Conservation (phyloP, 768 basidiomycete species). For the Lactarius hengduanensis region DNA sequence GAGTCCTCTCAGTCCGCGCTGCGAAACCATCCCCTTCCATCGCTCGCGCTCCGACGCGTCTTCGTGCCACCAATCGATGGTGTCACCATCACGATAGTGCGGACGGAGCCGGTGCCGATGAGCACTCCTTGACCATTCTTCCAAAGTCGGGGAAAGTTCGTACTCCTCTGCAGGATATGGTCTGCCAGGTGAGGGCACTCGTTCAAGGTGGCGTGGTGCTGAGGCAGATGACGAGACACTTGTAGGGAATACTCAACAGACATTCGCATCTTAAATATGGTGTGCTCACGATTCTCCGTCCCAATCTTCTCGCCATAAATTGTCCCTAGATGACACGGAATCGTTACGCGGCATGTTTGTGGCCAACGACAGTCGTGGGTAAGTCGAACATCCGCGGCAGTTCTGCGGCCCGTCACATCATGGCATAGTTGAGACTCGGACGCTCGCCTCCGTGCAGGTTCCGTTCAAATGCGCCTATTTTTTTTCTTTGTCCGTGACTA, state of each 20-base stretch:
- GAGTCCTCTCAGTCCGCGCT: conserved; percentile 56
- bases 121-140: conserved; percentile 26
- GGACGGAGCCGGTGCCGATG: conserved; percentile 25
- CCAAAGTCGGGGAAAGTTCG: conserved; percentile 24
- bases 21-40: conserved; percentile 47
- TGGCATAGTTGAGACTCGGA: no score
- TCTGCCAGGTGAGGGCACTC: neutral
- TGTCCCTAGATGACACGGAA: conserved; percentile 6
- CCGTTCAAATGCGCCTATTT: no score
- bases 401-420: no score
- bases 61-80: conserved; percentile 70
- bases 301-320: conserved; percentile 10
- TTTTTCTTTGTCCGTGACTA: no score
- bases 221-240: conserved; percentile 10
- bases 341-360: conserved; percentile 11
- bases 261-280: neutral
- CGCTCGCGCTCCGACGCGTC: conserved; percentile 61
- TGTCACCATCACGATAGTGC: conserved; percentile 55
- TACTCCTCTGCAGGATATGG: conserved; percentile 19
- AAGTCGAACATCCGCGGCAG: no score
- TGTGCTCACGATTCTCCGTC: conserved; percentile 3
- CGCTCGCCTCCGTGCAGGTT: no score
- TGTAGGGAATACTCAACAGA: neutral
- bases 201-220: neutral
- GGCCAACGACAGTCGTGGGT: neutral